A percentile compares a stretch with the other conserved stretches of the same genome.
phyloP scores from a whole-genome alignment of 208 protist species.

The Trypanosoma melophagium region DNA sequence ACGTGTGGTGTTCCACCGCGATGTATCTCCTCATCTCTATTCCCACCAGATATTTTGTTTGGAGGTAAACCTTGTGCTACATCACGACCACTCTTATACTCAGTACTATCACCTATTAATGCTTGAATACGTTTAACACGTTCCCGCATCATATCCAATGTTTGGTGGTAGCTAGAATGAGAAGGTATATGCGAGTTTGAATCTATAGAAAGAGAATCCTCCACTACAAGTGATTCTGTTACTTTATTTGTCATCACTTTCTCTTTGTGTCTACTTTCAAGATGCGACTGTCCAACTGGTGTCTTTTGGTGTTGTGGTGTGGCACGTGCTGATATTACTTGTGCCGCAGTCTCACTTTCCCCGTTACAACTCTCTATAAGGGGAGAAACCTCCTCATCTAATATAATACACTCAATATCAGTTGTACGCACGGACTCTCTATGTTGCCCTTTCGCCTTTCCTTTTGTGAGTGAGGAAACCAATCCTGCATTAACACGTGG shows the following conservation, averaged over 20 bases:
- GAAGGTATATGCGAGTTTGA: neutral
- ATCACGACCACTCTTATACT: neutral
- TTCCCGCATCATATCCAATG: constrained; percentile 45
- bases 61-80: neutral
- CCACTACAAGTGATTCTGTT: neutral
- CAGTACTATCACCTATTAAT: constrained; percentile 26
- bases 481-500: neutral
- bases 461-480: neutral
- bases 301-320: too few relatives aligned
- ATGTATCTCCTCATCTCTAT: neutral
- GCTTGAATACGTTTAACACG: constrained; percentile 54
- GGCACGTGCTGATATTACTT: too few relatives aligned
- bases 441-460: neutral
- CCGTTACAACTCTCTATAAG: too few relatives aligned
- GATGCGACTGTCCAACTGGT: too few relatives aligned
- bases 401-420: neutral
- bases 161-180: constrained; percentile 4
- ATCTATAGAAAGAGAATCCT: neutral
- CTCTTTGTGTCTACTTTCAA: neutral
- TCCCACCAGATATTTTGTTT: neutral
- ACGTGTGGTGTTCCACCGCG: neutral
- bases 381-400: neutral
- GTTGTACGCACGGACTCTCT: neutral
- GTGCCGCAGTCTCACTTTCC: too few relatives aligned
- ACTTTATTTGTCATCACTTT: neutral